Base-by-base conservation (phyloP, 805 yeast species). In the Pichia phayaonensis region DNA sequence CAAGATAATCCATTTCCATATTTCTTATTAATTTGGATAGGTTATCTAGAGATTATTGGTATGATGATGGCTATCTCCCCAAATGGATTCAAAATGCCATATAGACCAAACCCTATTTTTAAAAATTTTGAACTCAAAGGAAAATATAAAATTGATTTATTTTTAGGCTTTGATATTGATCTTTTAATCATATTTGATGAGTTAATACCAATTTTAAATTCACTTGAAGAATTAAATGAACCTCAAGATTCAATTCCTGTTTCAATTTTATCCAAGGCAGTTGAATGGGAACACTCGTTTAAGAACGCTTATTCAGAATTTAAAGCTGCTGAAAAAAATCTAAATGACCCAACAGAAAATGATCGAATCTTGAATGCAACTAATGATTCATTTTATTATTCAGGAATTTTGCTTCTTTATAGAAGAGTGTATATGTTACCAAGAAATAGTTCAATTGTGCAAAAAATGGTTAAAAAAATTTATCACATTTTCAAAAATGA, bases 101-200 rank as follows among this genome's bases (percentile, higher is more conserved):
- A 47, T 31, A 44, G 46, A 31, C 48, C 54, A 12, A 45, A 31
- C 20, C 31, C 38, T 2, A 26, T 51, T 4, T 47, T 44, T 21
- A 21, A 44, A 36, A 44, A 47, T 8, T 26, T 44, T 31, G 39
- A 44, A 27, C 2, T 45, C 2, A 22, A 15, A 16, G 38, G 16
- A 20, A 47, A 44, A 27, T 44, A 40, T 8, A 51, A 78, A 56
- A 77, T 83, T 47, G 88, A 83, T 58, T 75, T 74, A 48, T 68
- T 82, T 34, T 67, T 75, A 49, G 94, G 92, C 1, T 77, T 86
- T 59, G 89, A 85, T 55, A 70, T 81, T 13, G 70, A 71, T 49
- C 72, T 84, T 49, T 66, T 85, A n/a, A 81, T 84, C 2, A 42
- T 51, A 6, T 47, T 51, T 38, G 54, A 51, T 39, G 41, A 45